These are phyloP conservation scores for Alternaria postmessia DNA, from an alignment of 2,329 filamentous ascomycete genomes.

Conservation along the genomic window DNA sequence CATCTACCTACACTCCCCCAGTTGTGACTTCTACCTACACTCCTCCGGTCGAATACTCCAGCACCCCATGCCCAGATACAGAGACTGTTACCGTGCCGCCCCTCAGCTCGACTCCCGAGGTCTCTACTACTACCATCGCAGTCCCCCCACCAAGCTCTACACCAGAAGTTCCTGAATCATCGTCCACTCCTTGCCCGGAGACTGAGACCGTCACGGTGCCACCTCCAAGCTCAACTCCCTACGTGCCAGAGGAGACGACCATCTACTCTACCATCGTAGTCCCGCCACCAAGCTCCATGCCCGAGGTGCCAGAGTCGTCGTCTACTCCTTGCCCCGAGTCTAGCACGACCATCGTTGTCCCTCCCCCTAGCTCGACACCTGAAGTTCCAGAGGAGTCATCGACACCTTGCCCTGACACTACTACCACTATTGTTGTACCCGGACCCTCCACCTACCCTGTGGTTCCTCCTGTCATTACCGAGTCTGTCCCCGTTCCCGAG, in stretches of 20 bases:
- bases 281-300: background rate
- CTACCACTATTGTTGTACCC: background rate
- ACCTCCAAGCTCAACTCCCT: background rate
- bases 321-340: slow-evolving; percentile 1
- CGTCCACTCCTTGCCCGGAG: slow-evolving; percentile 1
- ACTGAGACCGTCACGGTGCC: slow-evolving; percentile 1
- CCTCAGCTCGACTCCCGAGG: background rate
- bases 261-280: background rate
- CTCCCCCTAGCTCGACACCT: slow-evolving; percentile 7
- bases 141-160: background rate
- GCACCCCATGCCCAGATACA: slow-evolving; percentile 9
- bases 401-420: background rate
- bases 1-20: slow-evolving; percentile 1
- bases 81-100: background rate
- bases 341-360: background rate
- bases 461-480: background rate
- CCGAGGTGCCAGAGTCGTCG: background rate
- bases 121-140: background rate
- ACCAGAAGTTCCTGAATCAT: background rate
- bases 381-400: slow-evolving; percentile 1
- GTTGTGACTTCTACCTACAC: background rate
- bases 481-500: background rate
- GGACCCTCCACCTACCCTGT: background rate
- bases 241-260: background rate
- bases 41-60: background rate